A percentile compares a stretch with the other conserved stretches of the same genome.
Conservation (phyloP, 495 filamentous ascomycete genomes). For the Talaromyces nanjingensis region DNA sequence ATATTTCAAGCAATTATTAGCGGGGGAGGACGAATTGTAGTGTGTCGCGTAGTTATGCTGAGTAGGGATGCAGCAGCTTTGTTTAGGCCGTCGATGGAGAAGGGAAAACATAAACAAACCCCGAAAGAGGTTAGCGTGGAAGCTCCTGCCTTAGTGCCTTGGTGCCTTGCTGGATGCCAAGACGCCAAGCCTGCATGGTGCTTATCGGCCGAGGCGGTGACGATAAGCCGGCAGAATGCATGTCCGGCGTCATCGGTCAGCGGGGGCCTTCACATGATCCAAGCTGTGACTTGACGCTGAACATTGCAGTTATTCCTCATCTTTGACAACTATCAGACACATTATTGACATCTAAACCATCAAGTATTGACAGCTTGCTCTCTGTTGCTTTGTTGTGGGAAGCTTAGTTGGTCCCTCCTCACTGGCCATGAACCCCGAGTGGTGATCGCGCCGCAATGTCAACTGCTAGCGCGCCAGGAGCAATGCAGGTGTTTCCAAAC, state of each 20-base stretch:
- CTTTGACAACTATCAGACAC: background rate
- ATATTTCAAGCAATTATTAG: background rate
- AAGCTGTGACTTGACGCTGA: background rate
- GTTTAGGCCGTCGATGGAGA: slow-evolving; percentile 15
- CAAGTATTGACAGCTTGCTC: background rate
- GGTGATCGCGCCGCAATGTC: slow-evolving; percentile 34
- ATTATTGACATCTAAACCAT: background rate
- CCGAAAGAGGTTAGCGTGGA: background rate
- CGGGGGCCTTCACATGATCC: slow-evolving; percentile 10
- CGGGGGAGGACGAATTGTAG: background rate
- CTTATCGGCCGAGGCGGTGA: background rate
- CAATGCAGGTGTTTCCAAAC: slow-evolving; percentile 60
- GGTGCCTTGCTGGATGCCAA: background rate
- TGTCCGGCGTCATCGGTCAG: slow-evolving; percentile 7
- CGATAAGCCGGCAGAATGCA: slow-evolving; percentile 8
- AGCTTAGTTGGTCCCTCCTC: background rate
- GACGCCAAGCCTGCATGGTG: background rate
- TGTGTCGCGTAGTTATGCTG: slow-evolving; percentile 3
- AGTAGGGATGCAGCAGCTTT: slow-evolving; percentile 12
- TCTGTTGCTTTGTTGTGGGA: background rate
- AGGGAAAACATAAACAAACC: slow-evolving; percentile 41
- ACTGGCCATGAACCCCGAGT: slow-evolving; percentile 3
- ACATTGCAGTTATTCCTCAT: background rate
- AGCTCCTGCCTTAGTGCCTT: background rate
- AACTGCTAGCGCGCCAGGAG: slow-evolving; percentile 35